Base-by-base conservation (phyloP, 345 rosid species). In the Leavenworthia alabamica region DNA sequence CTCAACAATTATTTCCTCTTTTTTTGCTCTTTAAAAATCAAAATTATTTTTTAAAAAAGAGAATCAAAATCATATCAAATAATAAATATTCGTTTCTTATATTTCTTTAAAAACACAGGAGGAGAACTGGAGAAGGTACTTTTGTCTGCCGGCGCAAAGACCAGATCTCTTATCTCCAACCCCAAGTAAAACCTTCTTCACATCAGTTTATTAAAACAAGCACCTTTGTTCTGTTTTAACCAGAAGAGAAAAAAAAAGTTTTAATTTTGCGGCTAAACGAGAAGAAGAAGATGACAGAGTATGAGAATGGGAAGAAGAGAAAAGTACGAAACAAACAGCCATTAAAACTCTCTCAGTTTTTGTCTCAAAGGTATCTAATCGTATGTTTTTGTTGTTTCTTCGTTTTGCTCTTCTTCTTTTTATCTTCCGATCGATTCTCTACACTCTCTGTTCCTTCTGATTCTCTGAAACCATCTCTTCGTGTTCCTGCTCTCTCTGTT, bases 271-370 rank as follows among this genome's bases (percentile, higher is more conserved):
- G 5, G 49, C 5, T 26, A 24, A 4, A 24, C 7, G 6, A 26
- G 28, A 26, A 26, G 27, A 69, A 31, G 61, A 43, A 24, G 61
- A 46, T 12, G 60, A 83, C 79, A 96, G 95, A 93, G 52, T 83
- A 84, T 4, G 94, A 89, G 76, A 83, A 77, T 63, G 82, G 89
- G 56, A 74, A 87, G 70, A 93, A 82, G 86, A 81, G 94, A 70
- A 93, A 87, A 88, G 80, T 86, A 36, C 23, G 57, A 4, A 49
- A 80, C 73, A 81, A 66, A 66, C 77, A 80, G 0, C 69, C 47
- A 63, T 39, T 80, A 4, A 66, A 74, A 19, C 50, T 57, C 6
- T n/a, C n/a, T n/a, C 74, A 71, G 58, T 71, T 79, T 36, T 73
- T 89, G 62, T 79, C 92, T 19, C 64, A 61, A 41, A 82, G 82